Base-by-base conservation (phyloP, 352 stramenopile species). In the Globisporangium solare region DNA sequence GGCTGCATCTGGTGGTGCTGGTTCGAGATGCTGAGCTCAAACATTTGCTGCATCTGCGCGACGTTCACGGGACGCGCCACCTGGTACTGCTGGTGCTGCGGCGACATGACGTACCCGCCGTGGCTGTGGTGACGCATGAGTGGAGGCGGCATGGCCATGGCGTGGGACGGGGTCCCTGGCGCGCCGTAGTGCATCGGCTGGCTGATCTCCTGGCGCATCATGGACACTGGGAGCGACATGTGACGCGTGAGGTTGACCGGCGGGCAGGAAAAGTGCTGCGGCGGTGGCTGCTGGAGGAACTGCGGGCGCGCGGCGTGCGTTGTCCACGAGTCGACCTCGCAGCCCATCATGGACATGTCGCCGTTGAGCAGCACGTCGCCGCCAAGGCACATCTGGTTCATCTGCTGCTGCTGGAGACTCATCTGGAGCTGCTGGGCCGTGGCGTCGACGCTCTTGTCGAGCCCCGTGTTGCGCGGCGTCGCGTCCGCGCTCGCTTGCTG, bases 91-190 rank as follows among this genome's bases (percentile, higher is more conserved):
- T 64, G 64, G 31, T 74, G 52, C 31, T 58, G 69, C 27, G 67
- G 71, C 49, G 56, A 63, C 66, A 86, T 67, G 45, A 81, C 56
- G 64, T 83, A 89, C 15, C 74, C 27, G 7, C 27, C 69, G 56
- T 87, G 66, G 51, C 76, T 91, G 72, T 80, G 81, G 66, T 91
- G 76, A 45, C 81, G 81, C 42, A 69, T 50, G 17, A 89, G 70
- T n/a, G 71, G 63, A 11, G 78, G 78, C 7, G 78, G 78, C 54
- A 79, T 76, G 6, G 51, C 40, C 58, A 71, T 73, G 3, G 59
- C 56, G 47, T 71, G 60, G n/a, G 21, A 55, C 17, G 60, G 64
- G 1, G 70, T 61, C 27, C 58, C 27, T n/a, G 58, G 46, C 27
- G 62, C 55, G 49, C 63, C 57, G 24, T 57, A 64, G 49, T 71